Evolutionary conservation across 192 early-diverging fungal genomes (phyloP), one percentile per base, ranked within the genome.

Genomic region (Thamnidium elegans): DNA sequence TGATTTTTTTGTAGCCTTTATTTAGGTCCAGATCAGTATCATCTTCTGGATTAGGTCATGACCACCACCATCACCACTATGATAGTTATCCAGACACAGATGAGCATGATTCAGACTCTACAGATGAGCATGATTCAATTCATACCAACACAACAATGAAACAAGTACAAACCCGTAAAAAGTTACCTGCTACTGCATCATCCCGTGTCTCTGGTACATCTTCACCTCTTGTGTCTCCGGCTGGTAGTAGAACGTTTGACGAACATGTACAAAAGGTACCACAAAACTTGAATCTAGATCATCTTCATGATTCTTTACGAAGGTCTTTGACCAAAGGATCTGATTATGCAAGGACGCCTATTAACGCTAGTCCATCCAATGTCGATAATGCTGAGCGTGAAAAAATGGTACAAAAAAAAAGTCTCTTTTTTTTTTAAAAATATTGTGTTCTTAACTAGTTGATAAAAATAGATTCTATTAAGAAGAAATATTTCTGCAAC

Each of bases 281-380:
- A 7, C n/a, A 26, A 1, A 45, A 32, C 19, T 23, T 17, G 10
- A 86, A 84, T 62, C 78, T 80, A 55, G 87, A 88, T 52, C 82
- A 84, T 34, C 63, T 88, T 53, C 85, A 88, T 63, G 79, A 78
- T 45, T 77, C 82, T 9, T 62, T 86, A 5, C 76, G 81, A 47
- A 71, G 73, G 17, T 82, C 82, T 10, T 17, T 73, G 13, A 59
- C 50, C 1, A 64, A 60, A 32, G 67, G 67, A 34, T 50, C 55
- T 15, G 68, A 70, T 31, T n/a, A 42, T 42, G 23, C 53, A 9
- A 47, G 62, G 23, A 63, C 68, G n/a, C 68, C 68, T 32, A 14
- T 44, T 10, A 62, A 26, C 36, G 30, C 54, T 7, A 70, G 68
- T 53, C 48, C 68, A 10, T 46, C 54, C 7, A 14, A 30, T n/a